These are phyloP conservation scores for Phytopythium sindhum DNA, from an alignment of 352 stramenopile species.

Conservation along the genomic window DNA sequence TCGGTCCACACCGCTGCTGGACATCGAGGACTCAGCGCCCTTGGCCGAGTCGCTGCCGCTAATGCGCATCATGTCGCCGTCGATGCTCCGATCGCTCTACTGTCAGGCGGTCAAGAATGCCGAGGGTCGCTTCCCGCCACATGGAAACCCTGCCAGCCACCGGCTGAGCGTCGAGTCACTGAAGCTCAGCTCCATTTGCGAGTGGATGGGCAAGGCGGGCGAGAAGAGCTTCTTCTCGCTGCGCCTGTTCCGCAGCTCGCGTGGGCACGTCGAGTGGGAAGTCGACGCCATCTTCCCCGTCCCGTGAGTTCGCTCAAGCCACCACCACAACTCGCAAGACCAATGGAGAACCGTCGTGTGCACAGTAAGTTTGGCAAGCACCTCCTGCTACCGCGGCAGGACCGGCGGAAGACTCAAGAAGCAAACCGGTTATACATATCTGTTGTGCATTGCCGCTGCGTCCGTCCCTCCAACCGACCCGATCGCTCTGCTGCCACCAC, in stretches of 20 bases:
- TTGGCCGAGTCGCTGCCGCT: conserved; percentile 18
- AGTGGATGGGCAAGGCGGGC: conserved; percentile 13
- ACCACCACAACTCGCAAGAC: neutral
- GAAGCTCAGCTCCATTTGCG: conserved; percentile 19
- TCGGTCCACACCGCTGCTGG: conserved; percentile 16
- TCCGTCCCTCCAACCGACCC: neutral
- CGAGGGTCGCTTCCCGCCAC: neutral
- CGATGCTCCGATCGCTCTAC: conserved; percentile 5
- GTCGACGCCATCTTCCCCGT: conserved; percentile 28
- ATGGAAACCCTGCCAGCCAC: neutral
- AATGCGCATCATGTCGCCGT: conserved; percentile 23
- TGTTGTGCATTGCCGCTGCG: conserved; percentile 6
- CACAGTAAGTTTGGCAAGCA: neutral
- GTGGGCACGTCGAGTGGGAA: conserved; percentile 20
- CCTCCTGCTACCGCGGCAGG: neutral
- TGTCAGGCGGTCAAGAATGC: neutral
- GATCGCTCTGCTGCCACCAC: neutral
- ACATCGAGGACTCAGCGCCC: conserved; percentile 13
- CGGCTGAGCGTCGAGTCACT: conserved; percentile 5
- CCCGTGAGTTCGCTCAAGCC: neutral
- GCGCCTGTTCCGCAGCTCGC: conserved; percentile 22
- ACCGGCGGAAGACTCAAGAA: neutral
- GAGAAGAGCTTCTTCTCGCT: conserved; percentile 31
- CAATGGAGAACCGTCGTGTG: neutral
- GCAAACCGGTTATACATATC: conserved; percentile 9